Percentiles rank a stretch among this genome's conserved stretches.
Evolutionary conservation across 2,329 filamentous ascomycete genomes (phyloP).

Genomic region (Cordyceps farinosa): DNA sequence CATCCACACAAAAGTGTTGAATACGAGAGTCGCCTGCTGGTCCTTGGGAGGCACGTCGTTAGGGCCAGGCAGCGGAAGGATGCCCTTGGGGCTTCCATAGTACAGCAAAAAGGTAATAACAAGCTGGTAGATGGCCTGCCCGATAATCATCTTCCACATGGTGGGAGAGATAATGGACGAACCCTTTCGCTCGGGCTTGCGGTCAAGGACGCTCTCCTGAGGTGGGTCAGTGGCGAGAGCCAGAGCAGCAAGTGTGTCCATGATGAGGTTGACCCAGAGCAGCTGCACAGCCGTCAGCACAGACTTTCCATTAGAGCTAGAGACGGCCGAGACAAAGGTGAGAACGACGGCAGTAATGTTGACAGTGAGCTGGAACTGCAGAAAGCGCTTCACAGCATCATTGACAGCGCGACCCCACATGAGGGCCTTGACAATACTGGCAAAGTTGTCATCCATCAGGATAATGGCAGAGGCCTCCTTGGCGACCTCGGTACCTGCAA

Average conservation of each 20-base stretch:
- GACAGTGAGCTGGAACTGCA: constrained; percentile 77
- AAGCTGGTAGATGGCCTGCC: constrained; percentile 86
- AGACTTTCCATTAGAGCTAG: constrained; percentile 63
- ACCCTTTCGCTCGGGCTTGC: constrained; percentile 62
- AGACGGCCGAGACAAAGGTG: constrained; percentile 83
- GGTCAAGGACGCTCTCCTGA: constrained; percentile 72
- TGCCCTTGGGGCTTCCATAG: constrained; percentile 57
- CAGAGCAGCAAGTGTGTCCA: constrained; percentile 90
- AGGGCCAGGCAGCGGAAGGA: constrained; percentile 40
- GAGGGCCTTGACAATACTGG: constrained; percentile 79
- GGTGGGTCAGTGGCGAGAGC: constrained; percentile 90
- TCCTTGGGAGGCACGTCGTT: constrained; percentile 39
- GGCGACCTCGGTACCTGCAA: constrained; percentile 77
- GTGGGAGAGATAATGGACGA: constrained; percentile 71
- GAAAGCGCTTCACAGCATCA: constrained; percentile 72
- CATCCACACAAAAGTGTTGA: constrained; percentile 99
- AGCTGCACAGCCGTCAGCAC: constrained; percentile 87
- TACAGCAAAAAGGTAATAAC: constrained; percentile 75
- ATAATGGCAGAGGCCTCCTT: constrained; percentile 85
- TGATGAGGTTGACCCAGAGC: constrained; percentile 95
- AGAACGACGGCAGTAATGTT: constrained; percentile 87
- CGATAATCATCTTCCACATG: constrained; percentile 99
- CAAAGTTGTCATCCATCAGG: constrained; percentile 84
- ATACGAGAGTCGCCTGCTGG: constrained; percentile 76
- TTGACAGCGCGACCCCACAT: constrained; percentile 78